Base-by-base conservation (phyloP, 257 asterid genomes). In the Gentiana straminea region DNA sequence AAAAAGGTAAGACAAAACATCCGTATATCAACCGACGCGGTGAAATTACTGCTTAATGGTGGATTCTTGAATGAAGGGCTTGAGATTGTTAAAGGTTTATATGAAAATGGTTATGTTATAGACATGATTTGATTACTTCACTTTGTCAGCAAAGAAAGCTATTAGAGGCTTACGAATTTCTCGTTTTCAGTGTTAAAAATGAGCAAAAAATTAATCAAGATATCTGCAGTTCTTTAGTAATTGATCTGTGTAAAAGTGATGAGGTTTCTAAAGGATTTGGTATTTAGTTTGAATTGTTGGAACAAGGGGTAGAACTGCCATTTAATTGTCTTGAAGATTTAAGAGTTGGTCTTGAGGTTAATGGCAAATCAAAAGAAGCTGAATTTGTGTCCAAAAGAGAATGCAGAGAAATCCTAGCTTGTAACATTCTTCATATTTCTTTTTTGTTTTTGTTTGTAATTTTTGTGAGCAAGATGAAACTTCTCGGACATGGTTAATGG, bases 331-430 rank as follows among this genome's bases (percentile, higher is more conserved):
- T 86, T 38, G 78, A 71, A 59, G 86, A 72, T 13, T 73, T 89
- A 58, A 72, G 60, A 67, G 58, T 44, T 46, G 84, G 68, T 35
- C 89, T 84, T 15, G 80, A 80, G 68, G 78, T 70, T 43, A 76
- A 65, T 57, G 95, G 95, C 37, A 89, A 68, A 55, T 49, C 59
- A 55, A 78, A 77, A 70, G 95, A 84, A 68, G 84, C 94, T 54
- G 84, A 86, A 59, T 89, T 89, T 65, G 79, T 89, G 58, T 69
- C 83, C 48, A 78, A 80, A 78, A 80, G 89, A 83, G 86, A 68
- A 81, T 85, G 68, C 57, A 33, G 4, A 60, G 24, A 57, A 43
- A 39, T 55, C 52, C 59, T 52, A 36, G 47, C 62, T 59, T 24
- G 41, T 51, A 43, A 8, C 5, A 4, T 0, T 24, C 24, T 24